Base-by-base conservation (phyloP, 2,329 filamentous ascomycete genomes). In the Nigrograna mackinnonii region DNA sequence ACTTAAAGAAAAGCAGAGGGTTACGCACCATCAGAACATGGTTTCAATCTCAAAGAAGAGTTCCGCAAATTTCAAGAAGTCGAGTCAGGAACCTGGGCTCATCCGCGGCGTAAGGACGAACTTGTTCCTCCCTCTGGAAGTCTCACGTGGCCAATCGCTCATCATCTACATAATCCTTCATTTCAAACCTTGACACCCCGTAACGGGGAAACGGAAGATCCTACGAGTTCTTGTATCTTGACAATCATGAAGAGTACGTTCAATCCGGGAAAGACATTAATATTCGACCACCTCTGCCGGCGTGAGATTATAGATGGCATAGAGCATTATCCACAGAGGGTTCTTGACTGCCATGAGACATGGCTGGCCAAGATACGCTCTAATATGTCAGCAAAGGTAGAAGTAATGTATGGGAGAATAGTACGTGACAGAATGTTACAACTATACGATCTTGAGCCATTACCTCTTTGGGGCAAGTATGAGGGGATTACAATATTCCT, bases 281-380 rank as follows among this genome's bases (percentile, higher is more conserved):
- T 28, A 9, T 28, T 28, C n/a, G 24, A 28, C 24, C 24, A 28
- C 24, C 9, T 28, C 24, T 28, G 24, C 24, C 9, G 24, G 24
- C 24, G 24, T 9, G 24, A 28, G 24, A 28, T 9, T 28, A 28
- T 9, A 9, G 24, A 28, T 9, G 24, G 24, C 9, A 9, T 28
- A 9, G 24, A 9, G 24, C 9, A 28, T 9, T 28, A 28, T 28
- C 24, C 24, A 9, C 9, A 28, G 24, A 28, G 24, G 9, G n/a
- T 28, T n/a, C 24, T 28, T 28, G 24, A 28, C n/a, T 28, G 24
- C n/a, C 24, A 28, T 28, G 24, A 28, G n/a, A n/a, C 24, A 28
- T 28, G 24, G 24, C n/a, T 28, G 24, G 9, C 24, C n/a, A 28
- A 9, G n/a, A 28, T 28, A 9, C 24, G 24, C 9, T 28, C 24